These are phyloP conservation scores for Fusarium secorum DNA, from an alignment of 2,329 filamentous ascomycete species.

Conservation along the genomic window DNA sequence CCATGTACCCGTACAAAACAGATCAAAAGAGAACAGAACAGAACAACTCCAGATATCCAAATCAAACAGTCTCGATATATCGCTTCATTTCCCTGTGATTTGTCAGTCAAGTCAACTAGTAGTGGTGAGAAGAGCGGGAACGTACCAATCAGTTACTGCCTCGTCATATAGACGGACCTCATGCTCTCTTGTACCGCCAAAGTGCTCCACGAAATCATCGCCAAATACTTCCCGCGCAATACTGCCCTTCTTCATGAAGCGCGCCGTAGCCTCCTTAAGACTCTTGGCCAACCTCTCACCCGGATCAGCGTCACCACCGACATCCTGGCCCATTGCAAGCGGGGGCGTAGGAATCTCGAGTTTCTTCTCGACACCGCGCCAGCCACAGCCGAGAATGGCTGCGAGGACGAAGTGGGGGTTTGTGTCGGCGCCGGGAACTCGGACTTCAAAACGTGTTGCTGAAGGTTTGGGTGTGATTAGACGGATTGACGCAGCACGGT, in stretches of 20 bases:
- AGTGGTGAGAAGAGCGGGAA: constrained; percentile 34
- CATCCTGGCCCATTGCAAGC: constrained; percentile 83
- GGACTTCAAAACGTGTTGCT: constrained; percentile 90
- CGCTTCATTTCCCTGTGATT: constrained; percentile 73
- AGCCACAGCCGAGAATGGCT: constrained; percentile 86
- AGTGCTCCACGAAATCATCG: constrained; percentile 95
- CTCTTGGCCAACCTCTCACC: constrained; percentile 84
- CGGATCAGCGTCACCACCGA: constrained; percentile 74
- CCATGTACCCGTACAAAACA: constrained; percentile 13
- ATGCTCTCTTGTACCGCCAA: constrained; percentile 88
- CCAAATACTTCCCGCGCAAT: constrained; percentile 94
- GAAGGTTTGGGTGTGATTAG: constrained; percentile 87
- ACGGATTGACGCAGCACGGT: constrained; percentile 89
- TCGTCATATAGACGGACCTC: constrained; percentile 93
- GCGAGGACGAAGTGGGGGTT: constrained; percentile 89
- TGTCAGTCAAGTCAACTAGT: constrained; percentile 17
- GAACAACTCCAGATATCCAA: constrained; percentile 20
- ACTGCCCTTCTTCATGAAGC: constrained; percentile 80
- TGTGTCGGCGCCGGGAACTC: constrained; percentile 91
- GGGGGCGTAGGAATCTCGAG: constrained; percentile 83
- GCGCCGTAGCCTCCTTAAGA: constrained; percentile 81
- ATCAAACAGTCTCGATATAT: constrained; percentile 76
- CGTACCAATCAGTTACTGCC: constrained; percentile 94
- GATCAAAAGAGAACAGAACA: constrained; percentile 6
- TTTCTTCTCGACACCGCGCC: constrained; percentile 92